phyloP scores from a whole-genome alignment of 2,329 filamentous ascomycete species.

The Colletotrichum echinochloae region DNA sequence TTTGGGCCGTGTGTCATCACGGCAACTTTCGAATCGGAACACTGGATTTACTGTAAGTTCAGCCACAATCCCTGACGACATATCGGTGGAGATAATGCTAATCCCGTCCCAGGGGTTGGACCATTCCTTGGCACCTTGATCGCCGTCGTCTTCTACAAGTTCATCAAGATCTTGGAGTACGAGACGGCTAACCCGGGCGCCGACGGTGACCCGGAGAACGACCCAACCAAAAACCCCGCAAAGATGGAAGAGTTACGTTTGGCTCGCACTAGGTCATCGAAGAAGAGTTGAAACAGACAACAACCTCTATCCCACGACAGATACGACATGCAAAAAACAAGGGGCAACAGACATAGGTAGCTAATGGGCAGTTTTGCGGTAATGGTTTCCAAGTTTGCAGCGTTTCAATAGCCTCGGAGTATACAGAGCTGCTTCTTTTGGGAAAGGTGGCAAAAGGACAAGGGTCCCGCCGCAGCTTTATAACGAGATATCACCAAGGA shows the following conservation, averaged over 20 bases:
- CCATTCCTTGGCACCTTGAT: conserved; percentile 50
- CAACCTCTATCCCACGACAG: not conserved
- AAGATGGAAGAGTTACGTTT: conserved; percentile 48
- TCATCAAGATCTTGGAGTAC: conserved; percentile 56
- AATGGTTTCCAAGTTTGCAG: conserved; percentile 19
- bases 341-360: conserved; percentile 15
- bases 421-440: not conserved
- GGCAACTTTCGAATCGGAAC: conserved; percentile 54
- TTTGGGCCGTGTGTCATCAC: conserved; percentile 61
- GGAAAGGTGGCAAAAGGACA: not conserved
- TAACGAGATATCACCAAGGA: not conserved
- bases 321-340: conserved; percentile 29
- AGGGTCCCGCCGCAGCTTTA: not conserved
- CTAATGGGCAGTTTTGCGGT: conserved; percentile 28
- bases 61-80: conserved; percentile 47
- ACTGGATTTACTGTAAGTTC: conserved; percentile 61
- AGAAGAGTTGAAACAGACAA: conserved; percentile 20
- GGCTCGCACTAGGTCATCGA: conserved; percentile 34
- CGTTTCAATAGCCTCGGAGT: not conserved
- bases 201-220: conserved; percentile 57
- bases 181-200: conserved; percentile 61
- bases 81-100: conserved; percentile 5
- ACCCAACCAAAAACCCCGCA: conserved; percentile 58
- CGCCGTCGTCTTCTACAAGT: conserved; percentile 53
- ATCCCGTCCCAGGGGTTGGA: conserved; percentile 47